phyloP scores from a whole-genome alignment of 306 rosid genomes.

The Mimosa pudica region DNA sequence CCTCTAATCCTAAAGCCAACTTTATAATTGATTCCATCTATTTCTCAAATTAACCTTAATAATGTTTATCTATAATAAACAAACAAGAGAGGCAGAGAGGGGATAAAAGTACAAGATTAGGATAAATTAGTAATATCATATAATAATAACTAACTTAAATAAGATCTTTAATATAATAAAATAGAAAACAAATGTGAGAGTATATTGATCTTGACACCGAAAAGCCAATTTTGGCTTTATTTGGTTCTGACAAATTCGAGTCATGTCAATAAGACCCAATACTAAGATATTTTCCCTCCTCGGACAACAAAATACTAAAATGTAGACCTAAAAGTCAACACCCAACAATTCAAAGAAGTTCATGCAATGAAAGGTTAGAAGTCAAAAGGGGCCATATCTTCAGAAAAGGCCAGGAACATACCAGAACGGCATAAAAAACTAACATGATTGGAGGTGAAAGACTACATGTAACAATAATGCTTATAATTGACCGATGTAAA shows the following conservation, averaged over 20 bases:
- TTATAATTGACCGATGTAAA: slow-evolving; percentile 5
- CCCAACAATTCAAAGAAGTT: not conserved
- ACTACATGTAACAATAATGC: slow-evolving; percentile 2
- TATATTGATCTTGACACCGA: not conserved
- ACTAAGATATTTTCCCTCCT: not conserved
- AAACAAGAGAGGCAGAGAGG: no score
- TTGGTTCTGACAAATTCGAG: not conserved
- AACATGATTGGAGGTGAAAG: not conserved
- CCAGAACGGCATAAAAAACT: slow-evolving; percentile 4
- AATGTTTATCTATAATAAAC: no score
- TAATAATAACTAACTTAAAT: no score
- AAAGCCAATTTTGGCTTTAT: not conserved
- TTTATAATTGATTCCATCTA: no score
- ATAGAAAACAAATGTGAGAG: not conserved
- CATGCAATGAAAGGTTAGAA: not conserved
- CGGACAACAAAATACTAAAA: no score
- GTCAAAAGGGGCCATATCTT: not conserved
- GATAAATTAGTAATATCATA: no score
- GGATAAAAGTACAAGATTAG: no score
- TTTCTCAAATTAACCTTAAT: no score
- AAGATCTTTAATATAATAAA: no score
- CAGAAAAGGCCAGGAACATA: not conserved
- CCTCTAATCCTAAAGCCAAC: no score
- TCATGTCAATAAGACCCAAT: not conserved
- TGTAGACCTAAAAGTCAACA: not conserved